These are phyloP conservation scores for Aspergillus luchuensis DNA, from an alignment of 2,329 filamentous ascomycete species.

Conservation along the genomic window DNA sequence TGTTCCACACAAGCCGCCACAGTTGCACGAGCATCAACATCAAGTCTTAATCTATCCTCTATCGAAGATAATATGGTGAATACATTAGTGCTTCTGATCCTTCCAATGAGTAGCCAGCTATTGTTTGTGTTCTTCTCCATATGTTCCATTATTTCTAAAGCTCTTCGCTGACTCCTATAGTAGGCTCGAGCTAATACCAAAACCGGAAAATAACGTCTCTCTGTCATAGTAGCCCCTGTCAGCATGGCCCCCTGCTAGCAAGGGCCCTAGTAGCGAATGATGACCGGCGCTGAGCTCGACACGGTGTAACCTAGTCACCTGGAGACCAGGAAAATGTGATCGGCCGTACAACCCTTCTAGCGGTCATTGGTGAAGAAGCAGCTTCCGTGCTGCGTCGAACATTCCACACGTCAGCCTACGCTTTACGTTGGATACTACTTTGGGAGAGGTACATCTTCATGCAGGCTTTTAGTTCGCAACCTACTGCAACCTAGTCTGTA, in stretches of 20 bases:
- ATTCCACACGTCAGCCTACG: constrained; percentile 3
- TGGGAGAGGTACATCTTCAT: constrained; percentile 6
- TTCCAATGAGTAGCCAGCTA: too few species aligned
- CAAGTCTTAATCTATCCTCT: background rate
- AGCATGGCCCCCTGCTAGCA: background rate
- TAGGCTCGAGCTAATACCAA: background rate
- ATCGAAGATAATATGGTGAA: background rate
- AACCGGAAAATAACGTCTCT: background rate
- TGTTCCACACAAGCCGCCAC: background rate
- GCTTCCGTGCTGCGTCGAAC: constrained; percentile 1
- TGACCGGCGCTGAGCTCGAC: constrained; percentile 6
- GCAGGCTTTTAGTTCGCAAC: background rate
- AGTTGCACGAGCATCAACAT: background rate
- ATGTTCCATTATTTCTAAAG: background rate
- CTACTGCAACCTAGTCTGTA: constrained; percentile 7
- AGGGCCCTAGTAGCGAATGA: background rate
- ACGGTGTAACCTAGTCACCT: constrained; percentile 5
- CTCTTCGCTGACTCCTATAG: background rate
- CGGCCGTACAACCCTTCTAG: background rate
- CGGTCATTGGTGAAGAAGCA: background rate
- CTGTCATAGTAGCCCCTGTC: background rate
- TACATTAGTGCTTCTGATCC: background rate
- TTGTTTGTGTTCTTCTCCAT: background rate
- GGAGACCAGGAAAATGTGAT: constrained; percentile 6
- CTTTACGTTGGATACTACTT: constrained; percentile 11